Base-by-base conservation (phyloP, 495 filamentous ascomycete genomes). In the Aspergillus baeticus region DNA sequence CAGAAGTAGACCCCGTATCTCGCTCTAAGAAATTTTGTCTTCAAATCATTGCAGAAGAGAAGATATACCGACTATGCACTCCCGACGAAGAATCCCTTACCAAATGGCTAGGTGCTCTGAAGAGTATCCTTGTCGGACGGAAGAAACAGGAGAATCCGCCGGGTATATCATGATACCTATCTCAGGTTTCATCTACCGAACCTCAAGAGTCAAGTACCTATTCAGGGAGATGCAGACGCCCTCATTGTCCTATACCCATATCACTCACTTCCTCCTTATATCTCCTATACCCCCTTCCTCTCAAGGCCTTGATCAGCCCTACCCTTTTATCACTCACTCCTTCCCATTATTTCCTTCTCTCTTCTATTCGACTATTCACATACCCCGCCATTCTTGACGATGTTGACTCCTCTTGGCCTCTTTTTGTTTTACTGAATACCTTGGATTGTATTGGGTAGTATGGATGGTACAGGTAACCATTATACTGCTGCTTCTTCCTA, bases 1-100 rank as follows among this genome's bases (percentile, higher is more conserved):
- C 96, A 26, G 94, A 98, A 53, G 88, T 96, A 48, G 90, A 98
- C 57, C 87, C 93, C 0, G 69, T 94, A 60, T 94, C 89, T 42
- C 86, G 83, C 57, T 94, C 86, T 35, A 96, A 95, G 75, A 81
- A 72, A 38, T 84, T 87, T 64, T 98, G 94, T 70, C 75, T 97
- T 73, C 94, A 98, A 68, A 83, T 97, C 63, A 96, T 98, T 71
- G 89, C 89, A 42, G 93, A 96, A 60, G 92, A 96, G 64, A 93
- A 95, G 71, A 91, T 84, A 50, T 96, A 93, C 58, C 85, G 90
- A 36, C 92, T 96, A 57, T 94, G 89, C 66, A 86, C 90, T 1
- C 71, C 81, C 17, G 84, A 88, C 64, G 94, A 98, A 71, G 92
- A 96, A 60, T 73, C 80, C 17, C 75, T 98, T 39, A 85, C 91